These are phyloP conservation scores for Alternaria infectoria DNA, from an alignment of 2,329 filamentous ascomycete species.

Conservation along the genomic window DNA sequence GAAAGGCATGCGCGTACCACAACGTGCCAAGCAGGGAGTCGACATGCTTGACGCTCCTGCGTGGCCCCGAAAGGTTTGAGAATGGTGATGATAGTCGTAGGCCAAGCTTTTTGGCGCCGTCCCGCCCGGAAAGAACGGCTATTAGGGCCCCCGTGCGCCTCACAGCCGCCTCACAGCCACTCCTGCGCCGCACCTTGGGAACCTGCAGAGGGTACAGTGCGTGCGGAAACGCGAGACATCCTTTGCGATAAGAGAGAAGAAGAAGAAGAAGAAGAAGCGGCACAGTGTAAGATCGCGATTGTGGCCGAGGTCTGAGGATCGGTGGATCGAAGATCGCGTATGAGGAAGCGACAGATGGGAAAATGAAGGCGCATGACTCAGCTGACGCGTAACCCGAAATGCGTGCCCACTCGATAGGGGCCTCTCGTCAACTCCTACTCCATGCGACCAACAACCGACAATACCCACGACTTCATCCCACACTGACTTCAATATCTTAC, in stretches of 20 bases:
- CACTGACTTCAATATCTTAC: background rate
- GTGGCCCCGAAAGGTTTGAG: slow-evolving; percentile 9
- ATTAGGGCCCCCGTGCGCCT: background rate
- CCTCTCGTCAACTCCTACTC: background rate
- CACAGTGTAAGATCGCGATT: background rate
- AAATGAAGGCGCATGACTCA: slow-evolving; percentile 2
- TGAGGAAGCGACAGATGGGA: background rate
- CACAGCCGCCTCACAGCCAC: slow-evolving; percentile 8
- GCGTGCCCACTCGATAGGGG: background rate
- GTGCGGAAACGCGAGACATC: background rate
- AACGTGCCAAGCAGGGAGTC: slow-evolving; percentile 13
- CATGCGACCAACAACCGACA: background rate
- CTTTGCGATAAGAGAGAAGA: background rate
- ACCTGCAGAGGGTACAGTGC: background rate
- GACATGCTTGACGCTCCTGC: background rate
- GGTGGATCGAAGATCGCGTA: background rate
- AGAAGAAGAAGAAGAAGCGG: background rate
- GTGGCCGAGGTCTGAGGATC: background rate
- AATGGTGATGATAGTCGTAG: slow-evolving; percentile 13
- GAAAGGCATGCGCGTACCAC: slow-evolving; percentile 15
- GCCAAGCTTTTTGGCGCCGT: slow-evolving; percentile 18
- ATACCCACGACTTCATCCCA: background rate
- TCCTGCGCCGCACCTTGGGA: background rate
- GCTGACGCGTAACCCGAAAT: slow-evolving; percentile 6
- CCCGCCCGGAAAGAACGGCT: slow-evolving; percentile 16